Base-by-base conservation (phyloP, 768 basidiomycete genomes). In the Russula dissimulans region DNA sequence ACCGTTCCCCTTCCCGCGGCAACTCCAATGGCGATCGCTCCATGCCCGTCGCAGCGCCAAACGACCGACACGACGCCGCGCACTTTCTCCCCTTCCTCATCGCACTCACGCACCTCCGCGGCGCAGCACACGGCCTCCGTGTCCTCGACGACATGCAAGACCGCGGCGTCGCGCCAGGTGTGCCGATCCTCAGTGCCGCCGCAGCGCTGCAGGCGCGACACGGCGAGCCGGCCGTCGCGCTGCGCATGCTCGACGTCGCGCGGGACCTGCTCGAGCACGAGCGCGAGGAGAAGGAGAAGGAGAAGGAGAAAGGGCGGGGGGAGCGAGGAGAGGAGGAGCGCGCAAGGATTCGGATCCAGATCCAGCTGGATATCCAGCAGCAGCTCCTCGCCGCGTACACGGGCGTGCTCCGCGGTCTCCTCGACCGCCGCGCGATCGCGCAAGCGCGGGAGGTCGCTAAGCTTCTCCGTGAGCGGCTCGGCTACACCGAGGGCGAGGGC, bases 41-140 rank as follows among this genome's bases (percentile, higher is more conserved):
- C 42, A 14, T 4, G 5, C 29, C 31, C 8, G 43, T 47, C 29
- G 9, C 38, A 2, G 26, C 61, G 2, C 42, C 59, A 11, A 26
- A 22, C 14, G 49, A 63, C 42, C 43, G 26, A 15, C 68, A 71
- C 71, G 75, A 73, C 61, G 64, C 68, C 36, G 66, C 71, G 39
- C 73, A 74, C 61, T 88, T 87, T 67, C 79, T 75, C 1, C 77
- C 81, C 0, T 87, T 87, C 67, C 69, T 86, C 43, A 68, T 71
- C 39, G 69, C 68, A 18, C 71, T 82, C 65, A 74, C 75, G 53
- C 56, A 64, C 5, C 53, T 67, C 4, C 64, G 61, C 32, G 72
- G 75, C 1, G 67, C 76, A 0, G 49, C 65, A 5, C 67, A 68
- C 32, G 80, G 78, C 0, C 66, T 72, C 0, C 60, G 65, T 22